Evolutionary conservation across 73 alveolate species (phyloP), one percentile per base, ranked within the genome.

Genomic region (Paramecium sexaurelia): DNA sequence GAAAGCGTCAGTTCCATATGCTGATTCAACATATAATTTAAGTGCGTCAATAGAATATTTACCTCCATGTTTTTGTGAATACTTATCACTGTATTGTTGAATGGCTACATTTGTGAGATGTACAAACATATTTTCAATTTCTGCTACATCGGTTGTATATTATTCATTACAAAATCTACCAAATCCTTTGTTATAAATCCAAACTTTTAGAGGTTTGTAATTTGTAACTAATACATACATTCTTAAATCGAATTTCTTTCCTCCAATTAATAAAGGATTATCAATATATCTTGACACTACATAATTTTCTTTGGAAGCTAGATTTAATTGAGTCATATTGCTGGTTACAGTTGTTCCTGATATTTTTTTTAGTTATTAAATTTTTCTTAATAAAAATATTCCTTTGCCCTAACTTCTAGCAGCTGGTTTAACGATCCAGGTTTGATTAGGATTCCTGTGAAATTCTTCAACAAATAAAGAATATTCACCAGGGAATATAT

Each of bases 351-450:
- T 27, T 20, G 83, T 82, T 41, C 90, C 94, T 37, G 91, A 75
- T 67, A 94, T 94, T 66, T 92, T 94, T 84, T 96, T 92, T 19
- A 95, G 73, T 85, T 95, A 87, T 45, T 94, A 67, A 45, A 97
- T 96, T 86, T 98, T 98, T 75, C 98, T 98, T 55, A 99, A 97
- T 37, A 99, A 95, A 94, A 97, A 97, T 89, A 99, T 99, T 24
- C 99, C 99, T 75, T 98, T 97, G 17, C 99, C 99, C 92, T 99
- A 98, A 61, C 99, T 98, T 55, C 97, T 95, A 73, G 98, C 97
- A 32, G 99, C 95, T 27, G 99, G 99, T 88, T 99, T 99, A 95
- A 98, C 98, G 75, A 99, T 99, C 99, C 99, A 99, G 51, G 98
- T 96, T 11, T 98, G 85, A 94, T 98, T 97, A 26, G 99, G 99